A percentile compares a stretch with the other conserved stretches of the same genome.
These are phyloP conservation scores for Saccharomycopsis schoenii DNA, from an alignment of 805 yeast genomes.

Conservation along the genomic window DNA sequence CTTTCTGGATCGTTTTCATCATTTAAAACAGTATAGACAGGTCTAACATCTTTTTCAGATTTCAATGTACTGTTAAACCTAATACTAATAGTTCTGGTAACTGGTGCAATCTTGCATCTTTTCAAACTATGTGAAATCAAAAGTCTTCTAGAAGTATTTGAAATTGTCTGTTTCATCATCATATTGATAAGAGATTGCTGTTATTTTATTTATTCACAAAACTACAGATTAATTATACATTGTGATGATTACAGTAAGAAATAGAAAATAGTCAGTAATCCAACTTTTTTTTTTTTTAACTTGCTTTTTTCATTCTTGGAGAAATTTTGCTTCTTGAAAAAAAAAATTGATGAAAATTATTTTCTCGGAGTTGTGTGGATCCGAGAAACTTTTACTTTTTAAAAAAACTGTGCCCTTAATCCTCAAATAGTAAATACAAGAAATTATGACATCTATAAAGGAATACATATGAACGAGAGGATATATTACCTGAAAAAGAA, in stretches of 20 bases:
- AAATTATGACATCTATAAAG: not conserved
- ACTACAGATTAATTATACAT: too few species aligned
- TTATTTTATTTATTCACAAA: not conserved
- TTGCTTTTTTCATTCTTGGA: not conserved
- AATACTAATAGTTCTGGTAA: not conserved
- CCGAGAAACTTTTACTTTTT: not conserved
- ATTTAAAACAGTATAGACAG: slow-evolving; percentile 38
- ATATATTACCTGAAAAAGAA: not conserved
- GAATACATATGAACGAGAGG: not conserved
- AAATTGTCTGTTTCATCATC: not conserved
- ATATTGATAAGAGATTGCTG: not conserved
- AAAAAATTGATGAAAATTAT: not conserved
- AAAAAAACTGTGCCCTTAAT: too few species aligned
- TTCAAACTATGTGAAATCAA: not conserved
- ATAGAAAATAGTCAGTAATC: too few species aligned
- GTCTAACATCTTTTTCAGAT: slow-evolving; percentile 28
- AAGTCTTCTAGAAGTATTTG: not conserved
- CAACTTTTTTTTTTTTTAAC: too few species aligned
- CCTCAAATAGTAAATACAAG: not conserved
- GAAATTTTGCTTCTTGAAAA: not conserved
- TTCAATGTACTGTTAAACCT: slow-evolving; percentile 12
- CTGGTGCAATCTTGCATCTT: not conserved
- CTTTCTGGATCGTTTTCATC: slow-evolving; percentile 61
- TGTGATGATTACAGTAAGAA: too few species aligned
- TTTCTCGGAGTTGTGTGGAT: not conserved